A percentile compares a stretch with the other conserved stretches of the same genome.
Conservation (phyloP, 2,329 filamentous ascomycete genomes). For the Knufia petricola region DNA sequence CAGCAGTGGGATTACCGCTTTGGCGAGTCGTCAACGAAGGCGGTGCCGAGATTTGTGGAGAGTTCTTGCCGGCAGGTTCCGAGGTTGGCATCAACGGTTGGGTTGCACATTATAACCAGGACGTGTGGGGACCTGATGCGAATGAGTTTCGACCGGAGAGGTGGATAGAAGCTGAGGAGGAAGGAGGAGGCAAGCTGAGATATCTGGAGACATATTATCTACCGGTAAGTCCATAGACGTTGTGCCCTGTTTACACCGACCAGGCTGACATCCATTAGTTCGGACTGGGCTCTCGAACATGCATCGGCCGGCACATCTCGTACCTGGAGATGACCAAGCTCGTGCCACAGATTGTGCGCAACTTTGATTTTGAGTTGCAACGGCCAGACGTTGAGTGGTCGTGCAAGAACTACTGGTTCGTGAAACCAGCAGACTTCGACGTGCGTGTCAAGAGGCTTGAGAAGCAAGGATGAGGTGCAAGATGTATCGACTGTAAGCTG, state of each 20-base stretch:
- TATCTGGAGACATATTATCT: constrained; percentile 32
- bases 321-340: constrained; percentile 26
- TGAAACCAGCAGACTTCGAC: constrained; percentile 29
- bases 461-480: constrained; percentile 4
- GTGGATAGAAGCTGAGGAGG: constrained; percentile 32
- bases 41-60: constrained; percentile 35
- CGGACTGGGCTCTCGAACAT: constrained; percentile 35
- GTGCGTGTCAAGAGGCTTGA: constrained; percentile 24
- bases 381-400: constrained; percentile 16
- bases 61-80: constrained; percentile 34
- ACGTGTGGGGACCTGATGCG: constrained; percentile 38
- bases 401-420: constrained; percentile 21
- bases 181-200: constrained; percentile 26
- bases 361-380: constrained; percentile 20
- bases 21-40: constrained; percentile 40
- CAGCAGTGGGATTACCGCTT: constrained; percentile 41
- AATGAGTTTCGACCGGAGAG: constrained; percentile 37
- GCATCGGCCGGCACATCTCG: constrained; percentile 24
- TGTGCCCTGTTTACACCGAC: constrained; percentile 38
- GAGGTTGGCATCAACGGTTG: constrained; percentile 38
- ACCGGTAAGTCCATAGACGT: constrained; percentile 26
- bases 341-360: constrained; percentile 22
- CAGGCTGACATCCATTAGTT: constrained; percentile 27
- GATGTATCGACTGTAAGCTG: not conserved
- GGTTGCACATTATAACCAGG: constrained; percentile 38